These are phyloP conservation scores for Auriscalpium orientale DNA, from an alignment of 768 basidiomycete species.

Conservation along the genomic window DNA sequence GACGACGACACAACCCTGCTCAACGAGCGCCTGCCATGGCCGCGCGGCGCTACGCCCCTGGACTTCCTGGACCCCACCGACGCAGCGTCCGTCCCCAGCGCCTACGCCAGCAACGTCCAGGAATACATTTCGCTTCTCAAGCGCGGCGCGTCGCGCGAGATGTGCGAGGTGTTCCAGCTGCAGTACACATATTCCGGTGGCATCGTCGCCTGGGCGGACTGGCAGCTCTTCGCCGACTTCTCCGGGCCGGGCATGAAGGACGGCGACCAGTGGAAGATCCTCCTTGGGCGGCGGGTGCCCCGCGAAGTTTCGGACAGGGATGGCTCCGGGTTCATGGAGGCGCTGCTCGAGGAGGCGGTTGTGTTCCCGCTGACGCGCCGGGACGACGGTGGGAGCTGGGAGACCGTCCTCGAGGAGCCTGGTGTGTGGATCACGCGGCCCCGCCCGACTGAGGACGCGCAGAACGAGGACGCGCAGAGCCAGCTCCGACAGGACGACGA, in stretches of 20 bases:
- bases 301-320: conserved; percentile 30
- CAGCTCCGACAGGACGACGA: neutral
- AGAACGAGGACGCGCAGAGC: neutral
- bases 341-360: conserved; percentile 12
- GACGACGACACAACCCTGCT: conserved; percentile 16
- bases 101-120: neutral
- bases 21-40: conserved; percentile 18
- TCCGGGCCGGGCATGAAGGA: conserved; percentile 25
- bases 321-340: conserved; percentile 24
- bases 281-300: conserved; percentile 28
- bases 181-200: neutral
- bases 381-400: neutral
- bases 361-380: neutral
- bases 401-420: neutral
- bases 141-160: conserved; percentile 24
- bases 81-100: conserved; percentile 2
- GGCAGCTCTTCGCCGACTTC: conserved; percentile 25
- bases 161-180: neutral
- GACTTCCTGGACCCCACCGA: conserved; percentile 7
- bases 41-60: conserved; percentile 27
- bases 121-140: conserved; percentile 23
- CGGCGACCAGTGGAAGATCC: conserved; percentile 33
- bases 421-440: neutral
- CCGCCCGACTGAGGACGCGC: neutral
- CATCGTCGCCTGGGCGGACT: conserved; percentile 27